A percentile compares a stretch with the other conserved stretches of the same genome.
These are phyloP conservation scores for Pavlovales sp. DNA, from an alignment of 208 protist genomes.

Conservation along the genomic window DNA sequence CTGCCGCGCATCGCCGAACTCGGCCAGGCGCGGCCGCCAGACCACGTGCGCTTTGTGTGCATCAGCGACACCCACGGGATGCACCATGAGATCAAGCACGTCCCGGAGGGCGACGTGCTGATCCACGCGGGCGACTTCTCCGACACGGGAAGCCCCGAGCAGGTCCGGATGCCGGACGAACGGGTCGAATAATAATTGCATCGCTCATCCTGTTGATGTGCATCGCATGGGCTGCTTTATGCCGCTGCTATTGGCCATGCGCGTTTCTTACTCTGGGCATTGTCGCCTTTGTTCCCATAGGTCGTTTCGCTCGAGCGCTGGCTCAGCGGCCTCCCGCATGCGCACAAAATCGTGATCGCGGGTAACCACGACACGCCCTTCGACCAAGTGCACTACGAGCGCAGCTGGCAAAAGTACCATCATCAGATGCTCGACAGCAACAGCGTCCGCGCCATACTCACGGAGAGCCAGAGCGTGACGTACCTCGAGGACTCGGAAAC, in stretches of 20 bases:
- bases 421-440: neutral
- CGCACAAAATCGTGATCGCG: conserved; percentile 74
- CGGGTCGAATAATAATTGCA: too few species aligned
- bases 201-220: too few species aligned
- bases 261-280: too few species aligned
- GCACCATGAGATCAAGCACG: neutral
- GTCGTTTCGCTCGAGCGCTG: conserved; percentile 63
- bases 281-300: too few species aligned
- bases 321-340: conserved; percentile 70
- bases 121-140: conserved; percentile 56
- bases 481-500: neutral
- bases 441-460: neutral
- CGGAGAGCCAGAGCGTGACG: neutral
- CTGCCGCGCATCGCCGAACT: too few species aligned
- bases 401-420: neutral
- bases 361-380: conserved; percentile 73
- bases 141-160: conserved; percentile 1
- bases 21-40: too few species aligned
- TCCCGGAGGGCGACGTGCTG: conserved; percentile 51
- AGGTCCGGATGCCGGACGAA: too few species aligned
- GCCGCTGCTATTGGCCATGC: too few species aligned
- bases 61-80: conserved; percentile 47
- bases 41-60: conserved; percentile 46
- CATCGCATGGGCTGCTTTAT: too few species aligned
- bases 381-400: neutral